These are phyloP conservation scores for Phascolomyces articulosus DNA, from an alignment of 371 early-diverging fungal species.

Conservation along the genomic window DNA sequence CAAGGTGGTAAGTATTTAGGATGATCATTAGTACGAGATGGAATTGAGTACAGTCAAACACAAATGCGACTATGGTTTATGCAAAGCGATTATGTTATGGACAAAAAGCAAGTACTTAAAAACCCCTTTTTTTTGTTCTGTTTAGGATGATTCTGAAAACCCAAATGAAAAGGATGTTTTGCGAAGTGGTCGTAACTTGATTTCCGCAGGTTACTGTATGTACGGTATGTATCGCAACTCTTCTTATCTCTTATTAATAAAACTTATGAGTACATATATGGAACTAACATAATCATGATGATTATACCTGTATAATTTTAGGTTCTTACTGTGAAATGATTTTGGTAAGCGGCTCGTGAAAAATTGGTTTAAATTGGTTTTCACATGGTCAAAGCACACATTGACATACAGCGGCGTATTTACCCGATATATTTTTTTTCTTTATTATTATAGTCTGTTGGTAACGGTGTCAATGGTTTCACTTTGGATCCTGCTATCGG, in stretches of 20 bases:
- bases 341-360: constrained; percentile 50
- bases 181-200: constrained; percentile 91
- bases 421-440: constrained; percentile 7
- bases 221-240: constrained; percentile 59
- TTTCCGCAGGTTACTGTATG: constrained; percentile 97
- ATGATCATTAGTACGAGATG: neutral
- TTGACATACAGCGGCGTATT: constrained; percentile 13
- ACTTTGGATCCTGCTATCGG: constrained; percentile 96
- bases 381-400: constrained; percentile 16
- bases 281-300: neutral
- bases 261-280: no score
- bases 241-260: no score
- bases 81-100: neutral
- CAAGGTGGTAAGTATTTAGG: constrained; percentile 68
- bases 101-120: neutral
- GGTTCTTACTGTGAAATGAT: constrained; percentile 81
- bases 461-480: constrained; percentile 92
- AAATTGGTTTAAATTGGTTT: neutral
- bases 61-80: no score
- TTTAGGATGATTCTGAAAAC: constrained; percentile 51
- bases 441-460: constrained; percentile 68
- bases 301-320: neutral
- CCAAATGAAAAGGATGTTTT: constrained; percentile 73
- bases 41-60: no score
- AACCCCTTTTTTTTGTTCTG: constrained; percentile 1